Conservation (phyloP, 208 protist species). For the Acanthamoeba polyphaga region DNA sequence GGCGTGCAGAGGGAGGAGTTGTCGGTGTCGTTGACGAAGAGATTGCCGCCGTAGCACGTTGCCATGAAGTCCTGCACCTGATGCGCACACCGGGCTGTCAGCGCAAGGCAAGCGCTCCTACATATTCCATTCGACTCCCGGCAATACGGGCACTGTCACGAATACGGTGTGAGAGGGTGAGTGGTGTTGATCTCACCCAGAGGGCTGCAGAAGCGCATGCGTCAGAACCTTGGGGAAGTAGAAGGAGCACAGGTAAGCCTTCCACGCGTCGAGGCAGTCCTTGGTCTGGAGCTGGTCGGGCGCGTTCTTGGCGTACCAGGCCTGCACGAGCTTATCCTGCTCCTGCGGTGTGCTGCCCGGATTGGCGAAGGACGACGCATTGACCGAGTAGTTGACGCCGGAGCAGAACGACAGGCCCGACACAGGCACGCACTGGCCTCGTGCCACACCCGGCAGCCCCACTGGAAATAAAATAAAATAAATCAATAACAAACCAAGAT, state of each 20-base stretch:
- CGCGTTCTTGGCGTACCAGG: slow-evolving; percentile 47
- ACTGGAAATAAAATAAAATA: neutral
- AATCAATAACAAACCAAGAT: no score
- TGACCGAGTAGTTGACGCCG: slow-evolving; percentile 62
- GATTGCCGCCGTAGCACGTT: slow-evolving; percentile 68
- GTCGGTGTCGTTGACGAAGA: slow-evolving; percentile 68
- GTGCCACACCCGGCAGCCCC: neutral
- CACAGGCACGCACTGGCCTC: slow-evolving; percentile 46
- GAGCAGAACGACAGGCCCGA: slow-evolving; percentile 66
- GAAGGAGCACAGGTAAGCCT: slow-evolving; percentile 68
- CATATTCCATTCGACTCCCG: slow-evolving; percentile 49
- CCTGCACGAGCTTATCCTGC: slow-evolving; percentile 36
- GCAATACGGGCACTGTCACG: slow-evolving; percentile 62
- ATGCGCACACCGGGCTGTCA: slow-evolving; percentile 51
- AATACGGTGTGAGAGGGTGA: neutral
- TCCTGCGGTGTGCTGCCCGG: slow-evolving; percentile 25
- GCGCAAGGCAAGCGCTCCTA: slow-evolving; percentile 44
- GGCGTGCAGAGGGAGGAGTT: slow-evolving; percentile 40
- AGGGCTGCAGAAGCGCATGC: neutral
- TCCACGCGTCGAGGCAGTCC: slow-evolving; percentile 66
- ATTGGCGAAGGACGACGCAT: slow-evolving; percentile 46
- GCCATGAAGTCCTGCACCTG: slow-evolving; percentile 75
- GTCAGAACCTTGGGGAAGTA: slow-evolving; percentile 66
- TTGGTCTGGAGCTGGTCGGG: slow-evolving; percentile 55
- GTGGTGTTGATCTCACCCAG: neutral